Evolutionary conservation across 2,329 filamentous ascomycete species (phyloP).

Genomic region (Calonectria pauciramosa): DNA sequence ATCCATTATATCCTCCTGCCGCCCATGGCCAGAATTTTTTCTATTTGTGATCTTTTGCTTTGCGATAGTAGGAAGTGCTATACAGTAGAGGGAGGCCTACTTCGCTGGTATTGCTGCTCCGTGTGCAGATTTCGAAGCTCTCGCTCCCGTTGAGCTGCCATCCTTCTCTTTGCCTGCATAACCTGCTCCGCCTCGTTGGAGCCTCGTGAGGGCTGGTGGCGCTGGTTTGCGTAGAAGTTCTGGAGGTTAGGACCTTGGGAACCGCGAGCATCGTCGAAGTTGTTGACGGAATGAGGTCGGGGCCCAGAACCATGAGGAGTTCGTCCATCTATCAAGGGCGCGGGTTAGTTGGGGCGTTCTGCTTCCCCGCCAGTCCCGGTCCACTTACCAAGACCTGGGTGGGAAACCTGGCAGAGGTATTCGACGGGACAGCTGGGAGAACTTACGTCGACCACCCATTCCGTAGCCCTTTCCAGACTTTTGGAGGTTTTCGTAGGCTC

Average conservation of each 20-base stretch:
- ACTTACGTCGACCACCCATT: slow-evolving; percentile 83
- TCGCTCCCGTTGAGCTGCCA: slow-evolving; percentile 98
- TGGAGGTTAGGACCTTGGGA: slow-evolving; percentile 84
- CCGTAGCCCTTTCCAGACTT: slow-evolving; percentile 97
- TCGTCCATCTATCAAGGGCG: slow-evolving; percentile 73
- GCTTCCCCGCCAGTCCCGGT: slow-evolving; percentile 34
- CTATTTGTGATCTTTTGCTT: slow-evolving; percentile 55
- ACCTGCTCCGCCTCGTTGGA: slow-evolving; percentile 95
- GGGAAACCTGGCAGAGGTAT: slow-evolving; percentile 28
- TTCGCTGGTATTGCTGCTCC: slow-evolving; percentile 99
- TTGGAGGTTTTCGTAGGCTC: slow-evolving; percentile 93
- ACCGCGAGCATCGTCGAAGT: slow-evolving; percentile 80
- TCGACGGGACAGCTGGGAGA: slow-evolving; percentile 63
- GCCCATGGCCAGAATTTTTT: slow-evolving; percentile 50
- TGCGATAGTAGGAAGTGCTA: slow-evolving; percentile 66
- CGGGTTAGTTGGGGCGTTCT: slow-evolving; percentile 40
- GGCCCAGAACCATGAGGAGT: slow-evolving; percentile 72
- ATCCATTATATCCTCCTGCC: slow-evolving; percentile 40
- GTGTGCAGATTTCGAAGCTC: slow-evolving; percentile 99
- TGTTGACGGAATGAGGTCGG: slow-evolving; percentile 87
- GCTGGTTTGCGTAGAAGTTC: slow-evolving; percentile 94
- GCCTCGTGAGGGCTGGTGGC: slow-evolving; percentile 88
- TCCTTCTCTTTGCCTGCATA: slow-evolving; percentile 98
- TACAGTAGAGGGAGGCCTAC: slow-evolving; percentile 87
- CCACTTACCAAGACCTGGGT: slow-evolving; percentile 36